These are phyloP conservation scores for Candida endomychidarum DNA, from an alignment of 805 yeast species.

Conservation along the genomic window DNA sequence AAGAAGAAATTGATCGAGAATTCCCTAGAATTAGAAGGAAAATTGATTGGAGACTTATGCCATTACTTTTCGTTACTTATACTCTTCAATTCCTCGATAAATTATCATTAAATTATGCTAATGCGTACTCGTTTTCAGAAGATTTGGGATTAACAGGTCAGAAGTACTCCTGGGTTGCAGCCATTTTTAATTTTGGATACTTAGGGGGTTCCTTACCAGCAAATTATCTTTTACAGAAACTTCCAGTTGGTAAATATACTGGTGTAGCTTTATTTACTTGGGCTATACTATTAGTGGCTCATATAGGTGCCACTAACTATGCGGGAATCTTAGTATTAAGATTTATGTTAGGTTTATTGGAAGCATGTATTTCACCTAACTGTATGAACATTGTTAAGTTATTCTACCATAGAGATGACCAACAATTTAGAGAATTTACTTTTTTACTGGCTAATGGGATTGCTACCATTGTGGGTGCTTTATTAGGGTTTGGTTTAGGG, in stretches of 20 bases:
- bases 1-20: constrained; percentile 25
- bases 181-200: constrained; percentile 27
- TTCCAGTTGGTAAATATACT: constrained; percentile 21
- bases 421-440: constrained; percentile 28
- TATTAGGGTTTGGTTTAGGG: constrained; percentile 31
- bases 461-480: constrained; percentile 25
- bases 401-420: constrained; percentile 34
- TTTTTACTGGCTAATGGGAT: constrained; percentile 30
- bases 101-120: constrained; percentile 24
- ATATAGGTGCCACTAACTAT: constrained; percentile 33
- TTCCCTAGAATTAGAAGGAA: constrained; percentile 28
- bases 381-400: constrained; percentile 34
- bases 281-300: constrained; percentile 23
- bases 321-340: constrained; percentile 33
- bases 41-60: constrained; percentile 33
- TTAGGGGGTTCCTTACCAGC: constrained; percentile 25
- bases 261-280: constrained; percentile 20
- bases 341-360: constrained; percentile 41
- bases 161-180: constrained; percentile 28
- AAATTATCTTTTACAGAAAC: constrained; percentile 20
- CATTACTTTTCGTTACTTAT: constrained; percentile 26
- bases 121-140: constrained; percentile 21
- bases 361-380: constrained; percentile 35
- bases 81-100: constrained; percentile 26
- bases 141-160: constrained; percentile 24